Base-by-base conservation (phyloP, 495 filamentous ascomycete species). In the Lasiosphaeriaceae sp. region DNA sequence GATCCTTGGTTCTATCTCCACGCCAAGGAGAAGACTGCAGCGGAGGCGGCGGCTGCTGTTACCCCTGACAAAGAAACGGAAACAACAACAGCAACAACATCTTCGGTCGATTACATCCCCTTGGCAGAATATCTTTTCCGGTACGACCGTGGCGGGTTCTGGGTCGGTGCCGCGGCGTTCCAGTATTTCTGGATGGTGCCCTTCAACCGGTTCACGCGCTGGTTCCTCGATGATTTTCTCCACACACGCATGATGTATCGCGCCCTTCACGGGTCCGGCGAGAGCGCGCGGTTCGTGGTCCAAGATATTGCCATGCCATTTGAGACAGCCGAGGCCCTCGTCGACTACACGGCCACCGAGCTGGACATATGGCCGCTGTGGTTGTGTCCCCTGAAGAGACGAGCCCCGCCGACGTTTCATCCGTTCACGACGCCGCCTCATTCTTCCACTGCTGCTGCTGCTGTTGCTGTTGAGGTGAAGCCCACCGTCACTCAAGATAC, bases 161-260 rank as follows among this genome's bases (percentile, higher is more conserved):
- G 81, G 82, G 78, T 83, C 17, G 80, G 81, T 34, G 57, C 64
- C 22, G 75, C 75, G 7, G 82, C 79, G 11, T 86, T 83, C 66
- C 53, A 71, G 24, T 84, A 82, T 63, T 83, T 84, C 68, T 37
- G 54, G 22, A 23, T 71, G 9, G 72, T 82, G 11, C 83, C 83
- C 2, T 85, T 84, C 67, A 82, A 69, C 20, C 70, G 71, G 31
- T 61, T 81, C 61, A 82, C 76, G 26, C 73, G 82, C 29, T 83
- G 75, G 74, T 73, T 79, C 57, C 80, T 87, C 11, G 83, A 88
- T 62, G 78, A 82, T 65, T 85, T 87, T 58, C 56, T 84, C 55
- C 84, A 85, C 65, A 86, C 84, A 46, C 72, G 84, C 17, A 83
- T 84, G 76, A 76, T 86, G 64, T 86, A 83, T 70, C 79, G 80